phyloP scores from a whole-genome alignment of 495 filamentous ascomycete genomes.

The Rhypophila decipiens region DNA sequence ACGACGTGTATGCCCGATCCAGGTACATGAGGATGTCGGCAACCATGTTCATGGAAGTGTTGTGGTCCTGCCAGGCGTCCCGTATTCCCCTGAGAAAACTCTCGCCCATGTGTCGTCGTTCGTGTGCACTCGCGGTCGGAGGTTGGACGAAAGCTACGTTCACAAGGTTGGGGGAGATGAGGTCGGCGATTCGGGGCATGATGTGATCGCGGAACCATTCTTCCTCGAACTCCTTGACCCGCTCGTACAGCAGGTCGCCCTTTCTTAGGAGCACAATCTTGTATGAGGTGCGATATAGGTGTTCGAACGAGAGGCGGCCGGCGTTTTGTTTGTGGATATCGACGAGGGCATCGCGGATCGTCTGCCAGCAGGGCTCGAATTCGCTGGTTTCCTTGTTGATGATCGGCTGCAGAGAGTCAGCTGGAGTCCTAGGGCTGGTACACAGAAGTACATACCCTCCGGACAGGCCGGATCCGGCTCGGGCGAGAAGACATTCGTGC shows the following conservation, averaged over 20 bases:
- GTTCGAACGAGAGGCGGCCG: conserved; percentile 85
- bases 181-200: conserved; percentile 52
- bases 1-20: conserved; percentile 73
- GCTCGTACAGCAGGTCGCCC: conserved; percentile 75
- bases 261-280: conserved; percentile 86
- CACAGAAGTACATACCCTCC: conserved; percentile 8
- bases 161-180: conserved; percentile 56
- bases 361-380: conserved; percentile 76
- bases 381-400: conserved; percentile 37
- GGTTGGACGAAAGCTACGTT: conserved; percentile 38
- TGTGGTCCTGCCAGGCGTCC: conserved; percentile 79
- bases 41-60: conserved; percentile 91
- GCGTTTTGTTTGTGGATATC: conserved; percentile 93
- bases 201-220: conserved; percentile 69
- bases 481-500: conserved; percentile 22
- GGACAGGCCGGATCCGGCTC: conserved; percentile 19
- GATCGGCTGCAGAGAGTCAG: conserved; percentile 17
- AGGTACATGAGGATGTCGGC: conserved; percentile 99
- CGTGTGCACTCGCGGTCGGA: conserved; percentile 56
- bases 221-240: conserved; percentile 72
- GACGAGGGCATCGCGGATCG: conserved; percentile 62
- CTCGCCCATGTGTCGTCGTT: conserved; percentile 74
- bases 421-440: neutral
- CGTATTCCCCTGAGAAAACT: conserved; percentile 73
- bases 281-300: conserved; percentile 93